Evolutionary conservation across 345 rosid species (phyloP), one percentile per base, ranked within the genome.

Genomic region (Microthlaspi erraticum): DNA sequence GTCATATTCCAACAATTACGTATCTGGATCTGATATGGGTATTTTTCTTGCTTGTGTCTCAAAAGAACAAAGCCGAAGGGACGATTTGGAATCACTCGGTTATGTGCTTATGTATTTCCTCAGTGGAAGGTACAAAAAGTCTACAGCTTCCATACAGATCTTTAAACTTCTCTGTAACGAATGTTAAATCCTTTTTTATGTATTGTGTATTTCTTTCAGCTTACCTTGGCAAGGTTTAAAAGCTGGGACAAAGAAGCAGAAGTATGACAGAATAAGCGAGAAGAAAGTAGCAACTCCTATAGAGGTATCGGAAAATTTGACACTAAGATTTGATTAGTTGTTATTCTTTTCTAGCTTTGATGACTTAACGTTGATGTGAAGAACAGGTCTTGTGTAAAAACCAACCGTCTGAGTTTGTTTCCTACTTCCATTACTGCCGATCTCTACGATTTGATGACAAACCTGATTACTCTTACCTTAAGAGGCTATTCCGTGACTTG

Each of bases 151-250:
- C 26, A 16, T 45, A 39, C 33, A 7, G 8, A 37, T 76, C 52
- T 51, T 67, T 36, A 50, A 65, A 53, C 70, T 42, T 70, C 37
- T 34, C 37, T 7, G 8, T 34, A 19, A 32, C 16, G 13, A 60
- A 43, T 20, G 41, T 8, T 16, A 5, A 55, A 56, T 16, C 37
- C 45, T 52, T 60, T 7, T n/a, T 7, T n/a, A 8, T 33, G 65
- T 68, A 45, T 54, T 66, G 62, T 66, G 62, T 71, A 55, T 44
- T 62, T 66, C 62, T 58, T 51, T 73, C 78, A 89, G 92, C 75
- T 87, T 87, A 68, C 95, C 95, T 4, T 89, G 95, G 95, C 95
- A 89, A 38, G 92, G 95, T 60, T 60, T 89, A 73, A 89, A 80
- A 77, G 95, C 95, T 60, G 95, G 88, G 70, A 89, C 95, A 10